Base-by-base conservation (phyloP, 345 rosid genomes). In the Eutrema japonicum region DNA sequence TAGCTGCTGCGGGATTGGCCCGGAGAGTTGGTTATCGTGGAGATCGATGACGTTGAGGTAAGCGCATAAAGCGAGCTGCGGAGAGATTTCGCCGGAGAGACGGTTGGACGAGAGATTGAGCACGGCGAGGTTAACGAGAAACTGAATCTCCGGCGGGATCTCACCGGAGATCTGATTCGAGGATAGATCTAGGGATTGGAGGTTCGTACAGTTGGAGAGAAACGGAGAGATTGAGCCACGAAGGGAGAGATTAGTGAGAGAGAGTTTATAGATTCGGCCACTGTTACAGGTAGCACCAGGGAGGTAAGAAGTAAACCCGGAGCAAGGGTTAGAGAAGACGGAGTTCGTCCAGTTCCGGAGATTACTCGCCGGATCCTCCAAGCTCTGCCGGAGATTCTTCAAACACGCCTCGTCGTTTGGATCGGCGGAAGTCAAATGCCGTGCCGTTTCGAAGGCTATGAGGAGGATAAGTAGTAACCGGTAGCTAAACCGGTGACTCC, bases 21-120 rank as follows among this genome's bases (percentile, higher is more conserved):
- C 99, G 1, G 89, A 64, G 7, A 95, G 87, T 5, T 83, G 61
- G 81, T 95, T 95, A 36, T 84, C 85, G 35, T 95, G 99, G 30
- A 95, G 87, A 80, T 95, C 97, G 77, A 95, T 95, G 40, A 95
- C 88, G 83, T 95, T 95, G 10, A 95, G 71, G 77, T 95, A 95
- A 18, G 99, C 96, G 68, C 99, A 95, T n/a, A 87, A 77, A 56
- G 96, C 84, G 42, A 95, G 80, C 82, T 88, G 93, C 2, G 77
- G 96, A 0, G 96, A 75, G 81, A 95, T 92, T 83, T 83, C 85
- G 45, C 92, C 89, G 43, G 83, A 83, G 37, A 95, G 86, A 8
- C 76, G 76, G 51, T 95, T 95, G 3, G 96, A 86, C 4, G 97
- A 92, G n/a, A 95, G 92, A 57, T 95, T 95, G 27, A 95, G 85